Base-by-base conservation (phyloP, 495 filamentous ascomycete species). In the Neurospora sp. region DNA sequence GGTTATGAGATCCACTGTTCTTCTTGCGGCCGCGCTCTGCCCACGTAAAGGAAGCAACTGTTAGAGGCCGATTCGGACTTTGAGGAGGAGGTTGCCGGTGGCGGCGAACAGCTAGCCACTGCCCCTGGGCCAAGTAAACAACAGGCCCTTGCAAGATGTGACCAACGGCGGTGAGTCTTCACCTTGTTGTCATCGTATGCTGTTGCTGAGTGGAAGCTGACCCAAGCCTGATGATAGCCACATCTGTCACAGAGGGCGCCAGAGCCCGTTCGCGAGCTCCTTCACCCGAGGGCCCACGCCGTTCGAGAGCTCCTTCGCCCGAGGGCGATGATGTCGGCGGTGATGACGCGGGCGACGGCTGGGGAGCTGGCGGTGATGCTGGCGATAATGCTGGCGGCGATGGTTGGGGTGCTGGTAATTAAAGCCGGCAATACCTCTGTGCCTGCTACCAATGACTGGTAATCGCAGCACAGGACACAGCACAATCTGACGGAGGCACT, bases 291-390 rank as follows among this genome's bases (percentile, higher is more conserved):
- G 27, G 74, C 14, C 20, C 45, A 27, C 22, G 22, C n/a, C 48
- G 48, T 59, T 31, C 48, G 10, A 2, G 20, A 35, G 53, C 53
- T 31, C 27, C 27, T 27, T 27, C 27, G 27, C 27, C 27, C 27
- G 27, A 27, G 27, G 27, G 74, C 14, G 73, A 73, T 38, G 74
- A 69, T n/a, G 40, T 12, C 40, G 70, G 22, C 6, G 73, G 17
- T 40, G 71, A 53, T 39, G 75, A 72, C n/a, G 77, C 76, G 20
- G 72, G 41, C 17, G 74, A 31, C 5, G 53, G 12, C 27, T 44
- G 75, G 41, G 35, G 48, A 16, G 45, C 44, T 40, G 45, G 8
- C 31, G 70, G 40, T 10, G 73, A 38, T 38, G 71, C 45, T 27
- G 70, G 3, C 8, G 38, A 31, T 38, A 40, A n/a, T 65, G 71